phyloP scores from a whole-genome alignment of 306 rosid genomes.

The Cucurbita maxima region DNA sequence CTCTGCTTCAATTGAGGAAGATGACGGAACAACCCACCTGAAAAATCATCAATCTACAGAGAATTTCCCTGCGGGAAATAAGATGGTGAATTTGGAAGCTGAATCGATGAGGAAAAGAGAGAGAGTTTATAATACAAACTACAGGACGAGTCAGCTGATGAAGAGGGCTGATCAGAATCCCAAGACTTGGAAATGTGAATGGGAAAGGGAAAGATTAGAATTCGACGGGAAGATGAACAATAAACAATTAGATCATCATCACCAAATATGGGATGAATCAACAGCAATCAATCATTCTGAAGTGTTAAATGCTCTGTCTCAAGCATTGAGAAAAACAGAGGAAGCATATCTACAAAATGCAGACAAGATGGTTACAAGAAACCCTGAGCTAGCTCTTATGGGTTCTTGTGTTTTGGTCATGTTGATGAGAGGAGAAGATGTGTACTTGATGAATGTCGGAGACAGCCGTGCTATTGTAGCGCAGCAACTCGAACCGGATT shows the following conservation, averaged over 20 bases:
- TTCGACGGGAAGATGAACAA: slow-evolving; percentile 8
- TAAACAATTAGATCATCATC: neutral
- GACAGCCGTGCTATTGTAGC: slow-evolving; percentile 68
- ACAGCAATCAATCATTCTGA: slow-evolving; percentile 17
- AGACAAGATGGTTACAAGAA: slow-evolving; percentile 30
- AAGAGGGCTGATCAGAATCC: slow-evolving; percentile 9
- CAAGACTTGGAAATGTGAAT: slow-evolving; percentile 23
- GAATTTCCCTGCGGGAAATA: too few species aligned
- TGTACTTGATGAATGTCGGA: slow-evolving; percentile 80
- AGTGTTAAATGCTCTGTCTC: slow-evolving; percentile 46
- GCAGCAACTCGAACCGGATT: slow-evolving; percentile 14
- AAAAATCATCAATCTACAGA: neutral
- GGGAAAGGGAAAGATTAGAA: slow-evolving; percentile 20
- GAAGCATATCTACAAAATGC: slow-evolving; percentile 33
- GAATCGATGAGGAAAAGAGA: slow-evolving; percentile 3
- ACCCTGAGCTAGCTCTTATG: slow-evolving; percentile 74
- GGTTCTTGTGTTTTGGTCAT: slow-evolving; percentile 88
- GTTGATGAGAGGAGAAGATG: slow-evolving; percentile 76
- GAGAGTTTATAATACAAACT: neutral
- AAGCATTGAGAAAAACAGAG: slow-evolving; percentile 45
- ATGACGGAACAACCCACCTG: neutral
- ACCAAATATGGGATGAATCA: slow-evolving; percentile 3
- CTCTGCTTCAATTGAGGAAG: slow-evolving; percentile 1
- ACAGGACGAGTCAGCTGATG: neutral
- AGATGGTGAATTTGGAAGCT: neutral